These are phyloP conservation scores for Ceratocystis diversiconidia DNA, from an alignment of 2,329 filamentous ascomycete species.

Conservation along the genomic window DNA sequence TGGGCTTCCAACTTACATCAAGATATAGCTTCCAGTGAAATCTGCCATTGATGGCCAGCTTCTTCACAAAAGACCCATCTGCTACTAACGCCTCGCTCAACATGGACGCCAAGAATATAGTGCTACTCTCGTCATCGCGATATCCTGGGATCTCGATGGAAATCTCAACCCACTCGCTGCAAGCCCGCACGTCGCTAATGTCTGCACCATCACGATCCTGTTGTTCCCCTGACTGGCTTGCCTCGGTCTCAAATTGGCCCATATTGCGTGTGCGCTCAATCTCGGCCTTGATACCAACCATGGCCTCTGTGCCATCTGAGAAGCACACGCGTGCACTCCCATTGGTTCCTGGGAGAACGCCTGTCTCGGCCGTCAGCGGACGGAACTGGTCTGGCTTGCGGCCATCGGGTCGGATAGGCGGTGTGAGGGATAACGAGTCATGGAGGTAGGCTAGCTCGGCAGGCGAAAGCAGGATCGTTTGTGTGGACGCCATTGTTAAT, in stretches of 20 bases:
- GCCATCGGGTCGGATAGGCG: constrained; percentile 81
- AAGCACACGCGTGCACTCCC: constrained; percentile 90
- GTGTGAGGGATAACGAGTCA: constrained; percentile 63
- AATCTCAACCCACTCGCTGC: constrained; percentile 71
- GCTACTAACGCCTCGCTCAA: constrained; percentile 72
- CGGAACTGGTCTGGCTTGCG: constrained; percentile 76
- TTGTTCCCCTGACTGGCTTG: constrained; percentile 23
- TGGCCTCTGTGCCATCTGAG: constrained; percentile 85
- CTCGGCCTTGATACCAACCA: constrained; percentile 91
- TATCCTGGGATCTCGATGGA: constrained; percentile 82
- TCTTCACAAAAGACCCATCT: constrained; percentile 52
- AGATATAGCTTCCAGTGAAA: constrained; percentile 97
- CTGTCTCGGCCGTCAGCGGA: constrained; percentile 76
- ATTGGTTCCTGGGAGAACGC: constrained; percentile 77
- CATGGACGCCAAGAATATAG: constrained; percentile 78
- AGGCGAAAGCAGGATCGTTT: constrained; percentile 69
- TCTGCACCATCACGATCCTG: constrained; percentile 30
- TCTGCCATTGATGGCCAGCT: constrained; percentile 71
- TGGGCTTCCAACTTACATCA: constrained; percentile 51
- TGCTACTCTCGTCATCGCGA: constrained; percentile 79
- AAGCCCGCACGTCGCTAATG: constrained; percentile 25
- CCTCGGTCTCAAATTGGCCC: constrained; percentile 22
- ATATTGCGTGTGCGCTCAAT: constrained; percentile 54
- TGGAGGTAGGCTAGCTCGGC: constrained; percentile 94
- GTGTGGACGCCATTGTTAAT: constrained; percentile 43